These are phyloP conservation scores for Neurospora sp. DNA, from an alignment of 495 filamentous ascomycete species.

Conservation along the genomic window DNA sequence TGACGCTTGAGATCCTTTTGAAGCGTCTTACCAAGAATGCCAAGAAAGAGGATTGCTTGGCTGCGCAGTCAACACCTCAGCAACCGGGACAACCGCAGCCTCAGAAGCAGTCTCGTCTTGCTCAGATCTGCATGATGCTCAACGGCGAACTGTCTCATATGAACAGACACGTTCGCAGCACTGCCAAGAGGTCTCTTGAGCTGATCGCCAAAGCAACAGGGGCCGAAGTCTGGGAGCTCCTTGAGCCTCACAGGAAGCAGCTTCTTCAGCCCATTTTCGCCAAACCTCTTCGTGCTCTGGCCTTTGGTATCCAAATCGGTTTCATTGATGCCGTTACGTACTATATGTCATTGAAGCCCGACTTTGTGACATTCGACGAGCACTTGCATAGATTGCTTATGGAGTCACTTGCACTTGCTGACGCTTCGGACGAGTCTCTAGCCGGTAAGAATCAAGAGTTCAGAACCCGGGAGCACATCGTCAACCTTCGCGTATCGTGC, in stretches of 20 bases:
- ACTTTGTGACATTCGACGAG: slow-evolving; percentile 84
- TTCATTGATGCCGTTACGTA: slow-evolving; percentile 97
- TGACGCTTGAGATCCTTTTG: slow-evolving; percentile 69
- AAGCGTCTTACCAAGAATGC: slow-evolving; percentile 61
- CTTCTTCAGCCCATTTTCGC: slow-evolving; percentile 80
- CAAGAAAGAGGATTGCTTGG: slow-evolving; percentile 64
- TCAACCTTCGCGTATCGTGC: slow-evolving; percentile 86
- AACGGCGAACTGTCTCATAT: slow-evolving; percentile 83
- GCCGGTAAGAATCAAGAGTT: slow-evolving; percentile 80
- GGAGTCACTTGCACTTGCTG: slow-evolving; percentile 85
- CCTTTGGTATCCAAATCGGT: slow-evolving; percentile 88
- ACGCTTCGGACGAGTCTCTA: slow-evolving; percentile 83
- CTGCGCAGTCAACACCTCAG: slow-evolving; percentile 30
- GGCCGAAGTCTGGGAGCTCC: slow-evolving; percentile 71
- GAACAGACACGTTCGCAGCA: slow-evolving; percentile 85
- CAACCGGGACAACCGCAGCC: slow-evolving; percentile 25
- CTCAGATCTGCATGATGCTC: slow-evolving; percentile 69
- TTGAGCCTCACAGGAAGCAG: slow-evolving; percentile 77
- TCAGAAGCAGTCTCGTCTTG: slow-evolving; percentile 42
- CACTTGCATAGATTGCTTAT: slow-evolving; percentile 78
- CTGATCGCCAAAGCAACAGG: slow-evolving; percentile 67
- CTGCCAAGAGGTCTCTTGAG: slow-evolving; percentile 69
- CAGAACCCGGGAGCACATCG: slow-evolving; percentile 79
- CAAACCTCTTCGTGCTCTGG: slow-evolving; percentile 86
- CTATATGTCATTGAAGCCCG: slow-evolving; percentile 73